These are phyloP conservation scores for Sporisorium exsertum DNA, from an alignment of 1,284 basidiomycete species.

Conservation along the genomic window DNA sequence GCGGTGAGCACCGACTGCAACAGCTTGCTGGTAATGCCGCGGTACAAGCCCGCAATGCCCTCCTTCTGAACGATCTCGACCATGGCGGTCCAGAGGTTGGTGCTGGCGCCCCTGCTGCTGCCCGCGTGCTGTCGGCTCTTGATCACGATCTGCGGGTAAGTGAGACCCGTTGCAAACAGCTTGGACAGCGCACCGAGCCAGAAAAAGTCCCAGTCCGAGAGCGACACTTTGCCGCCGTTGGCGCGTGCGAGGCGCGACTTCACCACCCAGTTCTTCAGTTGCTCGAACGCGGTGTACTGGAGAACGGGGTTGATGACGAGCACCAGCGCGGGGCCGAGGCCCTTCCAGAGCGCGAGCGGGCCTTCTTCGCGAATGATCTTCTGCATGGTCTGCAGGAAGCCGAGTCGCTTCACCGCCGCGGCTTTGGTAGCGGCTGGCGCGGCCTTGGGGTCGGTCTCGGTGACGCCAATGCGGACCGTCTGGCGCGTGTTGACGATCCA, in stretches of 20 bases:
- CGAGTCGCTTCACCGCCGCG: constrained; percentile 49
- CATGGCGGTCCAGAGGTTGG: constrained; percentile 68
- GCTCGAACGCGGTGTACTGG: constrained; percentile 70
- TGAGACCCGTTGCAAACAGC: constrained; percentile 66
- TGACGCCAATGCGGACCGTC: constrained; percentile 68
- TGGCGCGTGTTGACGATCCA: constrained; percentile 80
- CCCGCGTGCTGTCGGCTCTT: constrained; percentile 68
- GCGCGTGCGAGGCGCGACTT: constrained; percentile 51
- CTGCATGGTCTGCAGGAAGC: constrained; percentile 75
- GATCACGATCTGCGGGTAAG: constrained; percentile 69
- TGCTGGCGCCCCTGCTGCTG: constrained; percentile 50
- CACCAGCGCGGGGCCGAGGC: constrained; percentile 92
- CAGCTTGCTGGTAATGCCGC: constrained; percentile 66
- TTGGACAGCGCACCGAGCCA: constrained; percentile 67
- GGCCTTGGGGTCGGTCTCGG: constrained; percentile 29
- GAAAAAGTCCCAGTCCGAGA: constrained; percentile 68
- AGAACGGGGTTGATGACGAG: constrained; percentile 96
- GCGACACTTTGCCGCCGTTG: constrained; percentile 37
- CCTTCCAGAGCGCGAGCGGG: constrained; percentile 85
- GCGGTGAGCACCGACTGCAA: constrained; percentile 67
- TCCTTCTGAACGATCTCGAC: constrained; percentile 65
- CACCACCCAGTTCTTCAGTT: constrained; percentile 66
- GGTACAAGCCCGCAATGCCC: constrained; percentile 66
- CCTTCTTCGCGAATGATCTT: constrained; percentile 84
- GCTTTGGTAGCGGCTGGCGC: constrained; percentile 14